Conservation (phyloP, 257 asterid genomes). For the Jacaranda copaia region DNA sequence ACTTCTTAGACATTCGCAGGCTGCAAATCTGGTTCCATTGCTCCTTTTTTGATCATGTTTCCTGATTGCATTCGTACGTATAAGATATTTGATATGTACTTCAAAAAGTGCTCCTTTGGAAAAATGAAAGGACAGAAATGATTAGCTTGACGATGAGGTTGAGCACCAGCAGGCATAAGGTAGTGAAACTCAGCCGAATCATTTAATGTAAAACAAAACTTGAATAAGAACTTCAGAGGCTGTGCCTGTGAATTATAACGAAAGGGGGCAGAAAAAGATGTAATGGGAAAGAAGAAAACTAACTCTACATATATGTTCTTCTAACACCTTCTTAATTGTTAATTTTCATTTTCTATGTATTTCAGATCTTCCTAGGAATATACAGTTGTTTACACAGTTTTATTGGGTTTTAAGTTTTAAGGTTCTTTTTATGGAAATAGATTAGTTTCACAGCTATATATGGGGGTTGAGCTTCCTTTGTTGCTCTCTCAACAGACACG, state of each 20-base stretch:
- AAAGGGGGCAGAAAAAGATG: background rate
- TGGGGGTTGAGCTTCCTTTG: slow-evolving; percentile 1
- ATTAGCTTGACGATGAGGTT: too few species aligned
- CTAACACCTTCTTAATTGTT: background rate
- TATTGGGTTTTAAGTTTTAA: background rate
- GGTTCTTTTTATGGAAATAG: slow-evolving; percentile 3
- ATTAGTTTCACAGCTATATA: slow-evolving; percentile 2
- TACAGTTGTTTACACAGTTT: background rate
- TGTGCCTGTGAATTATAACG: background rate
- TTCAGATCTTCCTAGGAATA: background rate
- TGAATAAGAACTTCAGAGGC: too few species aligned
- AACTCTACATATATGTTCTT: slow-evolving; percentile 3
- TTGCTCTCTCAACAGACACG: slow-evolving; percentile 1
- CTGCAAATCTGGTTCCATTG: too few species aligned
- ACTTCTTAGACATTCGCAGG: too few species aligned
- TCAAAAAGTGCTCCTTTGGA: too few species aligned
- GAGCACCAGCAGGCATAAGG: too few species aligned
- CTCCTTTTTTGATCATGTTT: too few species aligned
- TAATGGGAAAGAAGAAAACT: background rate
- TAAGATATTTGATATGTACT: too few species aligned
- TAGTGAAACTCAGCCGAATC: too few species aligned
- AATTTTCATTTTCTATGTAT: background rate
- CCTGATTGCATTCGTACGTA: too few species aligned
- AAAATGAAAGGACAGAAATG: too few species aligned
- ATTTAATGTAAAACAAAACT: too few species aligned